These are phyloP conservation scores for Aspergillus panamensis DNA, from an alignment of 495 filamentous ascomycete genomes.

Conservation along the genomic window DNA sequence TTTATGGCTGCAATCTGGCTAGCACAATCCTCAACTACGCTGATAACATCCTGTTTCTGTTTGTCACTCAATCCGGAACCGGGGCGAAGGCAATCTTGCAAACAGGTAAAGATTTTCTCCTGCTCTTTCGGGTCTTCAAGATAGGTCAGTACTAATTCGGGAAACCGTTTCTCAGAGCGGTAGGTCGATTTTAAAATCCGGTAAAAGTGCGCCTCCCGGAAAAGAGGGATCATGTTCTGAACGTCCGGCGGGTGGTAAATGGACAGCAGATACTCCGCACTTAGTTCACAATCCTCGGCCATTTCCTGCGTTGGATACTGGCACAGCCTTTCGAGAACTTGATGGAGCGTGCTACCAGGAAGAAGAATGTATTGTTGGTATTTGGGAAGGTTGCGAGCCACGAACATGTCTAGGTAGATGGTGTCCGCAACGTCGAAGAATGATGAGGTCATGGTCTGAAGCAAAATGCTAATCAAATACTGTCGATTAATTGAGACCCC, in stretches of 20 bases:
- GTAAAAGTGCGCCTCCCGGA: conserved; percentile 80
- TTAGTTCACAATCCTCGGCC: conserved; percentile 91
- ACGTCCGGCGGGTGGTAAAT: conserved; percentile 87
- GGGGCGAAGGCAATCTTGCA: conserved; percentile 76
- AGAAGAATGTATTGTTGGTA: conserved; percentile 94
- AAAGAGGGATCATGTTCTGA: conserved; percentile 66
- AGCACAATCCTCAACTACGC: conserved; percentile 66
- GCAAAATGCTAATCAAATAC: conserved; percentile 81
- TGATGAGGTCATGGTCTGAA: conserved; percentile 76
- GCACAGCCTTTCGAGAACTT: conserved; percentile 78
- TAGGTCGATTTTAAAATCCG: conserved; percentile 92
- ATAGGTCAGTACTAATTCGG: conserved; percentile 73
- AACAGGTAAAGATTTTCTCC: conserved; percentile 69
- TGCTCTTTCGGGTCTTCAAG: conserved; percentile 81
- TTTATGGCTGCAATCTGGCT: conserved; percentile 66
- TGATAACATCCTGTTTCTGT: conserved; percentile 70
- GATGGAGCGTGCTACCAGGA: conserved; percentile 77
- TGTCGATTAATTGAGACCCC: conserved; percentile 80
- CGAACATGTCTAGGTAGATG: conserved; percentile 96
- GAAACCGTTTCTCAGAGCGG: conserved; percentile 72
- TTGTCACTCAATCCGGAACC: conserved; percentile 65
- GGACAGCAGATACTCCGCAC: conserved; percentile 90
- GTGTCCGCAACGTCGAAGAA: conserved; percentile 76
- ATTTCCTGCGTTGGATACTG: conserved; percentile 75
- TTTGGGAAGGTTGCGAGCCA: conserved; percentile 92